Conservation (phyloP, 78 protist species). For the Dictyostelium discoideum region DNA sequence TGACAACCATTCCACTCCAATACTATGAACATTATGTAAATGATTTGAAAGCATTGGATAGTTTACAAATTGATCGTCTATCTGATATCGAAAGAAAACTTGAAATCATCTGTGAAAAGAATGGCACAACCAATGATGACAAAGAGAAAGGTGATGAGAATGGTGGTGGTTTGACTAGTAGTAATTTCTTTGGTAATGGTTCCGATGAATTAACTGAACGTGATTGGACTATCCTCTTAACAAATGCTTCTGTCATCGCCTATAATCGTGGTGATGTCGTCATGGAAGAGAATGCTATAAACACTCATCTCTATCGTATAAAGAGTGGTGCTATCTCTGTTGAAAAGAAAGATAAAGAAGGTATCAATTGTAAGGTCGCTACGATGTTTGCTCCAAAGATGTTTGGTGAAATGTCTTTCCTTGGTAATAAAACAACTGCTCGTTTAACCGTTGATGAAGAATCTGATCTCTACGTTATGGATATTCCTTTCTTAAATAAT, state of each 20-base stretch:
- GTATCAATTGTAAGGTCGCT: constrained; percentile 23
- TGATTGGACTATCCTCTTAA: constrained; percentile 80
- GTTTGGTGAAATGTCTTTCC: constrained; percentile 86
- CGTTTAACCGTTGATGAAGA: constrained; percentile 66
- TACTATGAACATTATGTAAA: constrained; percentile 48
- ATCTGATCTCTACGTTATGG: constrained; percentile 82
- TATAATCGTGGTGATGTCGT: constrained; percentile 83
- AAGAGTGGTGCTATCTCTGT: constrained; percentile 70
- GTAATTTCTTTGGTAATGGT: constrained; percentile 56
- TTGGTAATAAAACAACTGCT: constrained; percentile 85
- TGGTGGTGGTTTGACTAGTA: neutral
- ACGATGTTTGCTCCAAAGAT: constrained; percentile 76
- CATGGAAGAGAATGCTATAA: constrained; percentile 77
- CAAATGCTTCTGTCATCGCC: constrained; percentile 77
- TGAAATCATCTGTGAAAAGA: constrained; percentile 40
- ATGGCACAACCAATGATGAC: neutral
- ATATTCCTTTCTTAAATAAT: constrained; percentile 70
- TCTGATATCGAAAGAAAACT: constrained; percentile 60
- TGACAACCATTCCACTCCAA: neutral
- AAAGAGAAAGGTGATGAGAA: neutral
- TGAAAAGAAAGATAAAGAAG: constrained; percentile 65
- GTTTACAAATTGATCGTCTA: constrained; percentile 54
- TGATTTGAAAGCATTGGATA: constrained; percentile 39
- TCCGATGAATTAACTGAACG: constrained; percentile 75
- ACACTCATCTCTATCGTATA: constrained; percentile 76